These are phyloP conservation scores for Helichrysum umbraculigerum DNA, from an alignment of 129 eudicot species.

Conservation along the genomic window DNA sequence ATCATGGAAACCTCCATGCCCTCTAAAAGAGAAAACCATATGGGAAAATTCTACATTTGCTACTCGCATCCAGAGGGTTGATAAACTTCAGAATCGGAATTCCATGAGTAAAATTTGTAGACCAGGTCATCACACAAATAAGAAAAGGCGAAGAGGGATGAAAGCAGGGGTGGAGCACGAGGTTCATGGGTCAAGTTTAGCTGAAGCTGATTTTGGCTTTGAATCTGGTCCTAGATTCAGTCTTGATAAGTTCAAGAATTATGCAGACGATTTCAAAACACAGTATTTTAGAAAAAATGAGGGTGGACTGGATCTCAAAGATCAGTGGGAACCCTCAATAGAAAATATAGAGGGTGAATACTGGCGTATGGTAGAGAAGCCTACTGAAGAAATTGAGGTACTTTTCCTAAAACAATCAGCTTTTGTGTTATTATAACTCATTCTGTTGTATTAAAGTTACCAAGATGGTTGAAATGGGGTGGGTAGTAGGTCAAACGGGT, in stretches of 20 bases:
- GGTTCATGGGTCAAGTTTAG: constrained; percentile 29
- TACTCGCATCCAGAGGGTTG: constrained; percentile 84
- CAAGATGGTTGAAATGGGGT: neutral
- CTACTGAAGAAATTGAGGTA: constrained; percentile 98
- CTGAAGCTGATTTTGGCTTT: constrained; percentile 71
- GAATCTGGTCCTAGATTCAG: constrained; percentile 90
- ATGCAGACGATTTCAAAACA: constrained; percentile 72
- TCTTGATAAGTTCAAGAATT: constrained; percentile 74
- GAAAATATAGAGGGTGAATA: constrained; percentile 91
- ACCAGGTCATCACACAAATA: constrained; percentile 53
- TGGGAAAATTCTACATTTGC: constrained; percentile 74
- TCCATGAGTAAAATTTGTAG: constrained; percentile 45
- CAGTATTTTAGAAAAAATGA: constrained; percentile 58
- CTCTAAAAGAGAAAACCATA: constrained; percentile 47
- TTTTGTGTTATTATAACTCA: neutral
- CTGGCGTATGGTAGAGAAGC: constrained; percentile 96
- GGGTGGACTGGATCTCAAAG: constrained; percentile 18
- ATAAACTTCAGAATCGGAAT: constrained; percentile 88
- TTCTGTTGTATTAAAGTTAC: neutral
- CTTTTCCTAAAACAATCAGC: neutral
- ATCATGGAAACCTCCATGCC: constrained; percentile 96
- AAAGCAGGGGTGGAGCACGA: constrained; percentile 45
- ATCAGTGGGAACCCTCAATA: constrained; percentile 56
- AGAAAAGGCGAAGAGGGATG: constrained; percentile 66
- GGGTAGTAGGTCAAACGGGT: constrained; percentile 2